A percentile compares a stretch with the other conserved stretches of the same genome.
These are phyloP conservation scores for Leucocoprinus birnbaumii DNA, from an alignment of 768 basidiomycete species.

Conservation along the genomic window DNA sequence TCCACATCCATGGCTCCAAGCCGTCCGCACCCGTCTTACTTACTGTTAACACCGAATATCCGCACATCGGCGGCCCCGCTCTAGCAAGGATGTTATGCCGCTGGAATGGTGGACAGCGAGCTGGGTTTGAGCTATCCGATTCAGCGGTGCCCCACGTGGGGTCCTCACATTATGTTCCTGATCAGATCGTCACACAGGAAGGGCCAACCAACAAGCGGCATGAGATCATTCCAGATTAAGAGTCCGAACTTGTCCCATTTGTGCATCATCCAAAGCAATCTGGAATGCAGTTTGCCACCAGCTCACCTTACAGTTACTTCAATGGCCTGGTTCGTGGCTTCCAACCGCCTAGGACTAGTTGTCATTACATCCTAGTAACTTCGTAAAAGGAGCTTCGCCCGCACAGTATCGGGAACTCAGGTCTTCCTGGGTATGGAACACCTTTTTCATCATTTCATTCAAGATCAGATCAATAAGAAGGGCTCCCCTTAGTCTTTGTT, in stretches of 20 bases:
- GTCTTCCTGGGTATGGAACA: background rate
- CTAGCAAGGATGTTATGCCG: background rate
- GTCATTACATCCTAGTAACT: background rate
- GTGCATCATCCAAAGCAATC: background rate
- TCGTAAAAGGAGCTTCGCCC: background rate
- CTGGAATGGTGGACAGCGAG: background rate
- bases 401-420: background rate
- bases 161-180: constrained; percentile 13
- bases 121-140: background rate
- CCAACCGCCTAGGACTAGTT: background rate
- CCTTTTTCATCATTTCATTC: constrained; percentile 1
- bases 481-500: background rate
- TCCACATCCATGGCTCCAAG: constrained; percentile 4
- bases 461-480: constrained; percentile 12
- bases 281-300: background rate
- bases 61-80: background rate
- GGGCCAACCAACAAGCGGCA: constrained; percentile 1
- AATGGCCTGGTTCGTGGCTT: background rate
- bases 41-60: background rate
- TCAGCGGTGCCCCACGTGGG: constrained; percentile 7
- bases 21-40: background rate
- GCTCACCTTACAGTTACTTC: background rate
- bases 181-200: constrained; percentile 13
- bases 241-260: constrained; percentile 8
- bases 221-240: constrained; percentile 11